Base-by-base conservation (phyloP, 805 yeast genomes). In the Saccharomycopsis microspora region DNA sequence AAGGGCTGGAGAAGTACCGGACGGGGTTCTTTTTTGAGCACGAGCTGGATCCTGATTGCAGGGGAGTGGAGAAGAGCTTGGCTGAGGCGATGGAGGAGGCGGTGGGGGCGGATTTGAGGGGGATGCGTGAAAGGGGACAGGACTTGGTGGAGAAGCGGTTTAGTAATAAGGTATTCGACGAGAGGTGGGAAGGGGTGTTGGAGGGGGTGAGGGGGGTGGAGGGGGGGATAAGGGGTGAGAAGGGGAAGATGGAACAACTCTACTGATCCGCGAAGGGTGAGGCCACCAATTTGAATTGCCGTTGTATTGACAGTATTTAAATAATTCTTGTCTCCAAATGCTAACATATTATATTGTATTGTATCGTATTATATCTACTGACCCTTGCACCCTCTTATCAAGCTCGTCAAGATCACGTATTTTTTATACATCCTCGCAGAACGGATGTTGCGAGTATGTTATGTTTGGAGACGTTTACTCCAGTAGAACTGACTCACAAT, bases 11-110 rank as follows among this genome's bases (percentile, higher is more conserved):
- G 11, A 8, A 39, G 19, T 36, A 27, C 38, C 42, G 46, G 30
- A 72, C 86, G 0, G 97, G 97, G 0, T 82, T 84, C 57, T 83
- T 88, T 62, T 93, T 90, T 68, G 77, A 73, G 52, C 77, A 82
- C 54, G 63, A 27, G n/a, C 45, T 64, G 8, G 97, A 89, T 59
- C 94, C 95, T 1, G 96, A 85, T 61, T 81, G 59, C 56, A 49
- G 32, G 51, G 56, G 9, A 4, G 19, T 46, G 59, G 53, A 41
- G n/a, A 74, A 77, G 0, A 58, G 68, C 1, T 67, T 90, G 44
- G 56, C 68, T n/a, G 70, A 70, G 6, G 66, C 76, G 5, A 70
- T 90, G 30, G 46, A 55, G 1, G 56, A 63, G 39, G 73, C 75
- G 3, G 66, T 71, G 35, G 56, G 69, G 1, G 55, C 55, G 0